Percentiles rank a stretch among this genome's conserved stretches.
phyloP scores from a whole-genome alignment of 2,329 filamentous ascomycete genomes.

The Nigrospora osmanthi region DNA sequence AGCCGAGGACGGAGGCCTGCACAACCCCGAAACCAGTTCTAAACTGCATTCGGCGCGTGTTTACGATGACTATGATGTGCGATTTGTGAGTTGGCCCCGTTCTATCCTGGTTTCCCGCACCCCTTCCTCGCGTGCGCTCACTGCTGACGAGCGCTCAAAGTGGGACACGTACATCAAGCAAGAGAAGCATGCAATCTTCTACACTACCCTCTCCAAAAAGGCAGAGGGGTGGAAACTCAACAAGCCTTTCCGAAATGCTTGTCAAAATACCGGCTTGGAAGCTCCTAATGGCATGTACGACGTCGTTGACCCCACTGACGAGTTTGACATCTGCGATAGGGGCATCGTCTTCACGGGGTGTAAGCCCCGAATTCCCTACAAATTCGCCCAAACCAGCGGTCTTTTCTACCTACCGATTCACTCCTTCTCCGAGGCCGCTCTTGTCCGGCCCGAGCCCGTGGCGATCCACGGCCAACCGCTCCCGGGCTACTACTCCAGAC shows the following conservation, averaged over 20 bases:
- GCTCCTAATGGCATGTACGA: slow-evolving; percentile 19
- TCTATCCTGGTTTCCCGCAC: background rate
- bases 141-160: slow-evolving; percentile 8
- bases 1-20: slow-evolving; percentile 20
- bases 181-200: slow-evolving; percentile 28
- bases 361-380: slow-evolving; percentile 9
- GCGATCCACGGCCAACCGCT: slow-evolving; percentile 6
- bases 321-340: slow-evolving; percentile 23
- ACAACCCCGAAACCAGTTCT: slow-evolving; percentile 19
- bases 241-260: slow-evolving; percentile 21
- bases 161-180: slow-evolving; percentile 22
- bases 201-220: slow-evolving; percentile 20
- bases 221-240: slow-evolving; percentile 22
- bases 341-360: slow-evolving; percentile 26
- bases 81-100: slow-evolving; percentile 18
- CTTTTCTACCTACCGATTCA: slow-evolving; percentile 25
- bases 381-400: slow-evolving; percentile 7
- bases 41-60: slow-evolving; percentile 20
- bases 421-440: slow-evolving; percentile 18
- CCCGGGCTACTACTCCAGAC: slow-evolving; percentile 11
- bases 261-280: slow-evolving; percentile 22
- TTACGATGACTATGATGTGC: slow-evolving; percentile 24
- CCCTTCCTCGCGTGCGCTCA: background rate
- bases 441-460: slow-evolving; percentile 14
- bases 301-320: slow-evolving; percentile 8